Evolutionary conservation across 768 basidiomycete genomes (phyloP).

Genomic region (Lactarius tabidus): DNA sequence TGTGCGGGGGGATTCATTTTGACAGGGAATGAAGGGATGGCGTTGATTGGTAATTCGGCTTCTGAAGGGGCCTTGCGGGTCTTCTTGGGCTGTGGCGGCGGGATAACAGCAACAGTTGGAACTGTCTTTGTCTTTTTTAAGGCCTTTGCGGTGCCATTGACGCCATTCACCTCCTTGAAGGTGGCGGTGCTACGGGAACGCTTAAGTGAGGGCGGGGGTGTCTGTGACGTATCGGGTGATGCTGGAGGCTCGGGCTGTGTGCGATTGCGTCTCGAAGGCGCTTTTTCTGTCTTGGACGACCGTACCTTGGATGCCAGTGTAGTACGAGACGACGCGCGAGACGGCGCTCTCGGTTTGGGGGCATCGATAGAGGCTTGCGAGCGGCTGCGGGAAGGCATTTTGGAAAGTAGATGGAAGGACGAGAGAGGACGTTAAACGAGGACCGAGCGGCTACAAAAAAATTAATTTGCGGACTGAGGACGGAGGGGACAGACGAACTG

Average conservation of each 20-base stretch:
- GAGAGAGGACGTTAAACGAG: background rate
- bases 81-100: conserved; percentile 1
- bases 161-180: conserved; percentile 18
- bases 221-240: conserved; percentile 18
- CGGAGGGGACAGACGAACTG: background rate
- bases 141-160: conserved; percentile 9
- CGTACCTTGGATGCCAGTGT: background rate
- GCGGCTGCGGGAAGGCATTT: conserved; percentile 22
- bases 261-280: conserved; percentile 1
- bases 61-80: conserved; percentile 13
- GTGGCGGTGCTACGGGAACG: conserved; percentile 17
- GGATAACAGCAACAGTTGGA: background rate
- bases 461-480: background rate
- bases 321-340: conserved; percentile 20
- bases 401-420: background rate
- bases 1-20: conserved; percentile 61
- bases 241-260: conserved; percentile 11
- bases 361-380: conserved; percentile 17
- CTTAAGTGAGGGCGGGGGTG: conserved; percentile 21
- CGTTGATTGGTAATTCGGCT: conserved; percentile 39
- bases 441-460: background rate
- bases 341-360: conserved; percentile 17
- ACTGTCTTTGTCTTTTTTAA: conserved; percentile 12
- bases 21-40: conserved; percentile 55
- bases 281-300: conserved; percentile 1